phyloP scores from a whole-genome alignment of 495 filamentous ascomycete genomes.

The Coniosporium apollinis region DNA sequence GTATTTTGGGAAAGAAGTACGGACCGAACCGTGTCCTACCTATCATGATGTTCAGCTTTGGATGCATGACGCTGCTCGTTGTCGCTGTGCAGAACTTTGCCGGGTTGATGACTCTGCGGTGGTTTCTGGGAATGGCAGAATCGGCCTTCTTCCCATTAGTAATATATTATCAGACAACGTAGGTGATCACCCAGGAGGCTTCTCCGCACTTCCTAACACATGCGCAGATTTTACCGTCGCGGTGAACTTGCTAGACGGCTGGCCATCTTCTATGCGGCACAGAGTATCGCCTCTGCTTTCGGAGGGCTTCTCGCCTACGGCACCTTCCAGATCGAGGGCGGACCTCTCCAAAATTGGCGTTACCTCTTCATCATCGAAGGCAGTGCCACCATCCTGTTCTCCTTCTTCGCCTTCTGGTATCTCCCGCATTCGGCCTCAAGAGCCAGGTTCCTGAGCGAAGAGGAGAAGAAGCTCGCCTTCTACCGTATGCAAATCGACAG shows the following conservation, averaged over 20 bases:
- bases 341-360: slow-evolving; percentile 40
- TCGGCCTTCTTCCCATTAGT: slow-evolving; percentile 53
- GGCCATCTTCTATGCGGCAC: slow-evolving; percentile 64
- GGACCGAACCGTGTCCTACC: slow-evolving; percentile 11
- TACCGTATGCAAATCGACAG: slow-evolving; percentile 60
- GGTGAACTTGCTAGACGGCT: slow-evolving; percentile 61
- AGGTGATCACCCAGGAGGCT: neutral
- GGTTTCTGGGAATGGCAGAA: slow-evolving; percentile 52
- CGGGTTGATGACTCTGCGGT: slow-evolving; percentile 31
- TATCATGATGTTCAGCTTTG: slow-evolving; percentile 13
- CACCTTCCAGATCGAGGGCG: slow-evolving; percentile 52
- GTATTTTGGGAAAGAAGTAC: slow-evolving; percentile 32
- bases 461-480: slow-evolving; percentile 54
- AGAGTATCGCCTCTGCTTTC: slow-evolving; percentile 58
- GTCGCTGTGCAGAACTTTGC: slow-evolving; percentile 9
- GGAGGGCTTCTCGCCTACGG: slow-evolving; percentile 58
- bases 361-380: slow-evolving; percentile 72
- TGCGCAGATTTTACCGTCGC: slow-evolving; percentile 62
- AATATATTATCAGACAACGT: slow-evolving; percentile 38
- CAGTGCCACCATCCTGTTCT: slow-evolving; percentile 38
- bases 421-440: slow-evolving; percentile 46
- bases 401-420: slow-evolving; percentile 52
- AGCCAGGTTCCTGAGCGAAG: slow-evolving; percentile 43
- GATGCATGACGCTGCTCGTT: slow-evolving; percentile 8
- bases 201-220: slow-evolving; percentile 26